Evolutionary conservation across 108 stramenopile genomes (phyloP), one percentile per base, ranked within the genome.

Genomic region (Hondaea fermentalgiana): DNA sequence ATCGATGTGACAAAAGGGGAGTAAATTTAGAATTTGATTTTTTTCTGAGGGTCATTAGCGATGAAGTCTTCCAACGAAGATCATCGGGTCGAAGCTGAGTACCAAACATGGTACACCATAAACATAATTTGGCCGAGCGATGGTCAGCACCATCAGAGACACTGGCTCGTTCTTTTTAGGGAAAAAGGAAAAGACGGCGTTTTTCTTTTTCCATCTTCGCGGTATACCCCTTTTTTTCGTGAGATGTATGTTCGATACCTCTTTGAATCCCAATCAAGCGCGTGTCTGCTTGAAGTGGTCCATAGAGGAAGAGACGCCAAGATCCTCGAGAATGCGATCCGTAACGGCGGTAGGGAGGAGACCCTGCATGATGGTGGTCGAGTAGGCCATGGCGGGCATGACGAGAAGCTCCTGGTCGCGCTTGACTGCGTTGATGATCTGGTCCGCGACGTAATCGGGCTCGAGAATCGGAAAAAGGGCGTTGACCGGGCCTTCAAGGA

Each of bases 271-370:
- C 14, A 16, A 8, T 4, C 3, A 42, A 10, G 64, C 64, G 42
- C 76, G 76, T 0, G 90, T 90, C 60, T 90, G 90, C 51, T 83
- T 89, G 72, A 92, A 92, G 58, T 89, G 58, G 59, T 90, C 88
- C 92, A 92, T 92, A 35, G 72, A 60, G 35, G 25, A 44, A 17
- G 58, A 55, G 10, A 91, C 58, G 23, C 90, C 92, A 21, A 92
- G 49, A 43, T 89, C 55, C 44, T 92, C 90, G 44, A 87, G 57
- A 58, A 58, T 42, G 44, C 42, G 55, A 44, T 91, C 90, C 44
- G 25, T 59, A 21, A 88, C 44, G 17, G 35, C 43, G 51, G 45
- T 58, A 49, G 92, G 92, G 23, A 91, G 5, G 87, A 88, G 16
- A 8, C n/a, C 58, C 16, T 90, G 59, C 35, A 90, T 16, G 35